A percentile compares a stretch with the other conserved stretches of the same genome.
Evolutionary conservation across 2,329 filamentous ascomycete genomes (phyloP).

Genomic region (Arthrobotrys iridis): DNA sequence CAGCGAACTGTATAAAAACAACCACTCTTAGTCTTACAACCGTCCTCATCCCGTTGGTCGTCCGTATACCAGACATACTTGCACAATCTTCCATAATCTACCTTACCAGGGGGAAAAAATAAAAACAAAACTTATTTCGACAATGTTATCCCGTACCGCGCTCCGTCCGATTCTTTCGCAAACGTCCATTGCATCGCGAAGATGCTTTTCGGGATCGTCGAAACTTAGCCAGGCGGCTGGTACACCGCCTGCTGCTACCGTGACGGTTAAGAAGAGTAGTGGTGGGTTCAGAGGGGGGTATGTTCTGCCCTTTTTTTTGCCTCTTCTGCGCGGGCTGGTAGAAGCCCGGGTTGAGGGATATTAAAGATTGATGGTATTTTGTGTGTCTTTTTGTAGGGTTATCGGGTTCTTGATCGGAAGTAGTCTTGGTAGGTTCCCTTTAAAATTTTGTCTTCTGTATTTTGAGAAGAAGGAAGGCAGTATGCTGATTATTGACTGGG

Average conservation of each 20-base stretch:
- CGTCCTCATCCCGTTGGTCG: not conserved
- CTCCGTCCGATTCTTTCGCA: slow-evolving; percentile 45
- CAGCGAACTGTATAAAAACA: not conserved
- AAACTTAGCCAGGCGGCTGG: slow-evolving; percentile 36
- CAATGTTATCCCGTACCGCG: slow-evolving; percentile 51
- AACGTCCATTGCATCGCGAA: slow-evolving; percentile 32
- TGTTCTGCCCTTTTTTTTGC: not conserved
- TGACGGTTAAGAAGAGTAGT: slow-evolving; percentile 52
- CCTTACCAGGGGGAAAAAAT: not conserved
- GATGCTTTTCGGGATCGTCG: slow-evolving; percentile 44
- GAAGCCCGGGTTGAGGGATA: not conserved
- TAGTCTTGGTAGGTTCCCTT: slow-evolving; percentile 9
- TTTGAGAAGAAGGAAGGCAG: not conserved
- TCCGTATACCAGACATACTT: not conserved
- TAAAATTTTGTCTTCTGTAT: not conserved
- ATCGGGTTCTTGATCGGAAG: slow-evolving; percentile 52
- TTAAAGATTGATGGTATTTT: not conserved
- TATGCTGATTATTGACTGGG: not conserved
- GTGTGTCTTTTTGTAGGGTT: not conserved
- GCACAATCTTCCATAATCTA: not conserved
- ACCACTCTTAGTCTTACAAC: no score
- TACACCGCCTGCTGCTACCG: slow-evolving; percentile 17
- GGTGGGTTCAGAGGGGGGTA: slow-evolving; percentile 48
- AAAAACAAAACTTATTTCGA: not conserved
- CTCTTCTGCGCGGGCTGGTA: no score